Evolutionary conservation across 2,329 filamentous ascomycete genomes (phyloP).

Genomic region (Xylariaceae sp.): DNA sequence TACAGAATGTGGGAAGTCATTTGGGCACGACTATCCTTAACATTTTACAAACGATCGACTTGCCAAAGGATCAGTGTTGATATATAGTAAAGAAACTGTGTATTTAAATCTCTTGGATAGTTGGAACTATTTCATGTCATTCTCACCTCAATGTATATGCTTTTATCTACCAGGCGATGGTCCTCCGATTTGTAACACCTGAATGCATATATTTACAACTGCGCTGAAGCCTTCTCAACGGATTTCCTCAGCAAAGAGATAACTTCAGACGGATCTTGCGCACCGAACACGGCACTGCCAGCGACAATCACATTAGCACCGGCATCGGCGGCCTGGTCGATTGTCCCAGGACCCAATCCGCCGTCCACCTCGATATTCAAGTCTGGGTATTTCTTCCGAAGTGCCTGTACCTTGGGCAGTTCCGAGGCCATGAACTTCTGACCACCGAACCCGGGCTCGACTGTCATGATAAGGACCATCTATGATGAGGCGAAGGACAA

Average conservation of each 20-base stretch:
- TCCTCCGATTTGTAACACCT: too few relatives aligned
- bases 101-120: too few relatives aligned
- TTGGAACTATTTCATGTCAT: too few relatives aligned
- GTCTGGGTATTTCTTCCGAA: slow-evolving; percentile 81
- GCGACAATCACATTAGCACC: slow-evolving; percentile 98
- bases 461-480: slow-evolving; percentile 99
- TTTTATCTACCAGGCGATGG: too few relatives aligned
- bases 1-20: too few relatives aligned
- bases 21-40: too few relatives aligned
- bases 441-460: slow-evolving; percentile 93
- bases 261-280: slow-evolving; percentile 80
- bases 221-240: slow-evolving; percentile 59
- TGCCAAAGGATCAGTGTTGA: too few relatives aligned
- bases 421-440: slow-evolving; percentile 98
- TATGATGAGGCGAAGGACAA: slow-evolving; percentile 34
- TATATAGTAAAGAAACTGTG: too few relatives aligned
- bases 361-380: slow-evolving; percentile 98
- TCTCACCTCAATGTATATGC: too few relatives aligned
- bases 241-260: slow-evolving; percentile 76
- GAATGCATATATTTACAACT: slow-evolving; percentile 16
- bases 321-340: slow-evolving; percentile 89
- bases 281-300: slow-evolving; percentile 92
- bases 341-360: slow-evolving; percentile 80
- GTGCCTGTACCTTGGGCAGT: slow-evolving; percentile 84
- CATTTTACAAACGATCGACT: too few relatives aligned